Conservation (phyloP, 1,284 basidiomycete species). For the Trametes polyzona region DNA sequence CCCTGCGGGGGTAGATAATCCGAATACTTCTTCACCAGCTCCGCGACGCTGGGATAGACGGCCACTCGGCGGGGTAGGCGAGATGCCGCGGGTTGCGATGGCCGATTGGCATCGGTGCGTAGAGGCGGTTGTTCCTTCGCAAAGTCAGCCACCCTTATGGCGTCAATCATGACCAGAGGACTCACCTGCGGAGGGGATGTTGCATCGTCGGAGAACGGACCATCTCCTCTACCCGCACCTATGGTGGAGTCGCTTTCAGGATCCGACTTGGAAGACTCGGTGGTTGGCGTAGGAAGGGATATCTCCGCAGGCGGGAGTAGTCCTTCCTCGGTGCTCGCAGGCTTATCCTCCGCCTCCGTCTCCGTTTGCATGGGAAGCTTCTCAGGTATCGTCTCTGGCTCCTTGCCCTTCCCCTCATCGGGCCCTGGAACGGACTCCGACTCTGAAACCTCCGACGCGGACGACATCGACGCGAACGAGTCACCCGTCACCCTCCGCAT, state of each 20-base stretch:
- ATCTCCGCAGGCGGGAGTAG: constrained; percentile 18
- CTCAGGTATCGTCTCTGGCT: neutral
- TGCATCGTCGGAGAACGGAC: constrained; percentile 31
- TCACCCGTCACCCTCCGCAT: constrained; percentile 54
- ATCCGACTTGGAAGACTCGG: constrained; percentile 44
- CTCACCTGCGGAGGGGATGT: constrained; percentile 33
- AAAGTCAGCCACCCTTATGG: neutral
- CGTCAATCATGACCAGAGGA: neutral
- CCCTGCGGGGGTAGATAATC: constrained; percentile 74
- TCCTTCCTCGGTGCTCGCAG: neutral
- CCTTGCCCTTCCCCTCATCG: constrained; percentile 13
- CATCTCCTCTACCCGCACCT: constrained; percentile 62
- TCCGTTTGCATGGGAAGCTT: neutral
- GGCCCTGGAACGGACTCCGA: constrained; percentile 41
- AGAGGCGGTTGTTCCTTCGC: neutral
- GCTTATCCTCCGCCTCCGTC: constrained; percentile 7
- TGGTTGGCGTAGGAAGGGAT: neutral
- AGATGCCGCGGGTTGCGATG: constrained; percentile 44
- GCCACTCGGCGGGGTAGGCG: constrained; percentile 69
- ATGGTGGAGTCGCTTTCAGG: constrained; percentile 90
- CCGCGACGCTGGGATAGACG: constrained; percentile 74
- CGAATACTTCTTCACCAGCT: constrained; percentile 84
- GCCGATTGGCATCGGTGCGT: constrained; percentile 5
- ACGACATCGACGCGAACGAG: constrained; percentile 56
- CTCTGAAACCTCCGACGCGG: constrained; percentile 57